phyloP scores from a whole-genome alignment of 1,284 basidiomycete genomes.

The Ceratobasidium sp. region DNA sequence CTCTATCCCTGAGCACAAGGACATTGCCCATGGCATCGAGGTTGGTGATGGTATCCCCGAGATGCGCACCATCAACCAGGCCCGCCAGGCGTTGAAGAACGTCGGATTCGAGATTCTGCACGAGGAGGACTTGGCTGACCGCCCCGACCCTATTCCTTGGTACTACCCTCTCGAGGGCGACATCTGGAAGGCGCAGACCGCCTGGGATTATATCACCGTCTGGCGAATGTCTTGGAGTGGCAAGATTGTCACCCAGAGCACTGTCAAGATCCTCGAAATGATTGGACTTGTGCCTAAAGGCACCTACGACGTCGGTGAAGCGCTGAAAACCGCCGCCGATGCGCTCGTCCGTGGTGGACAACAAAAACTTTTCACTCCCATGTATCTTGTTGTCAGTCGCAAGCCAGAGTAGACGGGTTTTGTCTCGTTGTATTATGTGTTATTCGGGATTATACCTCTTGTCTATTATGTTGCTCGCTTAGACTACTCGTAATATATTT shows the following conservation, averaged over 20 bases:
- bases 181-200: constrained; percentile 89
- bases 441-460: constrained; percentile 40
- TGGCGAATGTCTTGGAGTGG: constrained; percentile 93
- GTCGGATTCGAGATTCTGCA: constrained; percentile 92
- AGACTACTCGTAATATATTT: constrained; percentile 33
- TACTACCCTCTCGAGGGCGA: constrained; percentile 98
- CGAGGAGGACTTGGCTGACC: constrained; percentile 95
- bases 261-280: constrained; percentile 81
- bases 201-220: constrained; percentile 90
- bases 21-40: constrained; percentile 89
- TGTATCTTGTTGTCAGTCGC: constrained; percentile 76
- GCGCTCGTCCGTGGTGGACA: constrained; percentile 87
- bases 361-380: constrained; percentile 86
- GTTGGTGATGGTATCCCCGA: constrained; percentile 97
- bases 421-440: constrained; percentile 30
- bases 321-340: constrained; percentile 83
- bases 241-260: constrained; percentile 84
- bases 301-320: constrained; percentile 90
- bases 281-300: constrained; percentile 90
- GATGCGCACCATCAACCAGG: constrained; percentile 84
- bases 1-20: constrained; percentile 87
- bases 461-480: constrained; percentile 18
- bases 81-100: constrained; percentile 80
- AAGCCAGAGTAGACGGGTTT: constrained; percentile 62
- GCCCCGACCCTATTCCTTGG: constrained; percentile 86